phyloP scores from a whole-genome alignment of 495 filamentous ascomycete genomes.

The Penicillium argentinense region DNA sequence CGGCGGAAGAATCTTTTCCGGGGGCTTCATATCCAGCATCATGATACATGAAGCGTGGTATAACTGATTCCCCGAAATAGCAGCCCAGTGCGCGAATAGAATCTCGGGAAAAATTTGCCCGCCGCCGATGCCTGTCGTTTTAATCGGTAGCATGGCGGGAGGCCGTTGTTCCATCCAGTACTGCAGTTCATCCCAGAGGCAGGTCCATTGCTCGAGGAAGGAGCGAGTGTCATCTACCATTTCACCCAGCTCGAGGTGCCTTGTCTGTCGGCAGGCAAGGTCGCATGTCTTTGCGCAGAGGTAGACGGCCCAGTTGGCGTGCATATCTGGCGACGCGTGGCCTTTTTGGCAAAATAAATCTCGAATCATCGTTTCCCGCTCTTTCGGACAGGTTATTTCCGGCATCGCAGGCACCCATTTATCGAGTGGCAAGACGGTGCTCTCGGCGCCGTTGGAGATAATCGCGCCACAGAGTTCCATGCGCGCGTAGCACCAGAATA shows the following conservation, averaged over 20 bases:
- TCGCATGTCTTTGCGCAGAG: conserved; percentile 37
- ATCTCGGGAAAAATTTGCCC: conserved; percentile 37
- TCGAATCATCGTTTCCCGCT: conserved; percentile 20
- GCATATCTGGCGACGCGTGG: conserved; percentile 25
- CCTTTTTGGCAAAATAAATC: conserved; percentile 25
- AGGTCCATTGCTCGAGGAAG: conserved; percentile 27
- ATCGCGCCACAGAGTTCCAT: conserved; percentile 47
- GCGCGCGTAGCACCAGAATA: conserved; percentile 45
- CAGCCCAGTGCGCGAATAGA: conserved; percentile 39
- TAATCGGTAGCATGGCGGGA: conserved; percentile 32
- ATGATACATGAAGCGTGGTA: conserved; percentile 43
- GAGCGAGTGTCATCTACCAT: conserved; percentile 16
- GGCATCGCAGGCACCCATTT: conserved; percentile 33
- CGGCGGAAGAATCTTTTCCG: conserved; percentile 14
- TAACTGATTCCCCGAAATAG: conserved; percentile 45
- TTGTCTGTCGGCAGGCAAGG: conserved; percentile 27
- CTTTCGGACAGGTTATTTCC: conserved; percentile 12
- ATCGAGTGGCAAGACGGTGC: conserved; percentile 30
- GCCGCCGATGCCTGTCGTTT: conserved; percentile 23
- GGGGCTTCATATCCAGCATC: conserved; percentile 36
- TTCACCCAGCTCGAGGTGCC: conserved; percentile 30
- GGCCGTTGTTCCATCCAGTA: conserved; percentile 36
- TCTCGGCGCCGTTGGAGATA: conserved; percentile 37
- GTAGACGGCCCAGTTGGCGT: conserved; percentile 44
- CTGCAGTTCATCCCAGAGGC: conserved; percentile 40